Base-by-base conservation (phyloP, 2,329 filamentous ascomycete species). In the Talaromyces sp. region DNA sequence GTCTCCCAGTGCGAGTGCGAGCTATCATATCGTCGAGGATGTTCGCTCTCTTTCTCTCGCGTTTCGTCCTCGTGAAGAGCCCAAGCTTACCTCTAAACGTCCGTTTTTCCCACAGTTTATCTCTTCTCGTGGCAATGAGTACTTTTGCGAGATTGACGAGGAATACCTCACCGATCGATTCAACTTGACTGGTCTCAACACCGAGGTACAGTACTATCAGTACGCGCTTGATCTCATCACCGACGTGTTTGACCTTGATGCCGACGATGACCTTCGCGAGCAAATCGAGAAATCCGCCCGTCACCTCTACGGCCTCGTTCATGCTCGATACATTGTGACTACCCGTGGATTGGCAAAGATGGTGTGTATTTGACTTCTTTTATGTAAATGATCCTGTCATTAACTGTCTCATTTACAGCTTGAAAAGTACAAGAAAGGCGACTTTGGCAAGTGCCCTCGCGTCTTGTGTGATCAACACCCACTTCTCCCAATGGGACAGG, bases 101-200 rank as follows among this genome's bases (percentile, higher is more conserved):
- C 61, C 63, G 58, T 64, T 60, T 63, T 57, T 17, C 62, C n/a
- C 59, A 56, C 73, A 99, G 95, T 99, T 99, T 77, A 97, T 98
- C 71, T 97, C 93, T 4, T 96, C 93, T 6, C 87, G 95, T 60
- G 95, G 95, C 67, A 98, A 99, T 78, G 95, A 99, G 76, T 99
- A 99, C 79, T 99, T 98, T 72, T 99, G 95, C 85, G 95, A 99
- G 75, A 98, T 99, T 71, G 95, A 99, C 77, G 95, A 99, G 76
- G 95, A 99, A 71, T 99, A 99, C 77, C 84, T 99, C 54, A 98
- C 93, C 57, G 95, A 99, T 76, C 88, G 95, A 57, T 99, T 99
- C 85, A 99, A 99, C 79, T 82, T 99, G 64, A 99, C 95, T 0
- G 95, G 95, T 42, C 85, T 99, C 57, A 97, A 98, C 78, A 93